Evolutionary conservation across 2,329 filamentous ascomycete genomes (phyloP), one percentile per base, ranked within the genome.

Genomic region (Celoporthe dispersa): DNA sequence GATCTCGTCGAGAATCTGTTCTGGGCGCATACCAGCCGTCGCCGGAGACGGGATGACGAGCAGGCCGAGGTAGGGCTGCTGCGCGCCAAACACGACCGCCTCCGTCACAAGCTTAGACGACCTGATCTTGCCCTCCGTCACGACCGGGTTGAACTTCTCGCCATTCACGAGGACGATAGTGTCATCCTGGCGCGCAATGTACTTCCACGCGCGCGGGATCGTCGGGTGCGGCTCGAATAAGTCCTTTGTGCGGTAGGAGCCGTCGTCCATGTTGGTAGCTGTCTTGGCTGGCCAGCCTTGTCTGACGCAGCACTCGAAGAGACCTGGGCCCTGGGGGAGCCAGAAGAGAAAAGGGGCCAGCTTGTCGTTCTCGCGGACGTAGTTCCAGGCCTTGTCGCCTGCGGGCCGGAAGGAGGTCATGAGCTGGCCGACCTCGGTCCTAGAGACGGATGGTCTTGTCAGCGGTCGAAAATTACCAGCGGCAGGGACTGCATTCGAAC

Each of bases 341-440:
- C 75, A 78, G n/a, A 68, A 61, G 76, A 74, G 79, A 61, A 72
- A 81, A 67, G 81, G 80, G 4, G 79, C 75, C 0, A 82, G 78
- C 9, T 82, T 81, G 8, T 81, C 80, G 63, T 79, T 79, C 41
- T 84, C 81, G 39, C 84, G 83, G n/a, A 90, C 77, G 72, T 89
- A 91, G 74, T 89, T 86, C 89, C 89, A 91, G 3, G 81, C 84
- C 57, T 83, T 84, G 75, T 91, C 89, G 1, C 79, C 83, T 2
- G 76, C 75, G 0, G 83, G 80, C 12, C 88, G 81, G 72, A 86
- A 84, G 0, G 87, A 89, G 0, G 86, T 90, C 86, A 90, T 89
- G 19, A 91, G 77, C 74, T 88, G 85, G 7, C 88, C 88, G 1
- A 85, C 87, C 75, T 91, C 89, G 0, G 89, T 91, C 2, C 78